Percentiles rank a stretch among this genome's conserved stretches.
Evolutionary conservation across 2,329 filamentous ascomycete species (phyloP).

Genomic region (Xylariaceae sp.): DNA sequence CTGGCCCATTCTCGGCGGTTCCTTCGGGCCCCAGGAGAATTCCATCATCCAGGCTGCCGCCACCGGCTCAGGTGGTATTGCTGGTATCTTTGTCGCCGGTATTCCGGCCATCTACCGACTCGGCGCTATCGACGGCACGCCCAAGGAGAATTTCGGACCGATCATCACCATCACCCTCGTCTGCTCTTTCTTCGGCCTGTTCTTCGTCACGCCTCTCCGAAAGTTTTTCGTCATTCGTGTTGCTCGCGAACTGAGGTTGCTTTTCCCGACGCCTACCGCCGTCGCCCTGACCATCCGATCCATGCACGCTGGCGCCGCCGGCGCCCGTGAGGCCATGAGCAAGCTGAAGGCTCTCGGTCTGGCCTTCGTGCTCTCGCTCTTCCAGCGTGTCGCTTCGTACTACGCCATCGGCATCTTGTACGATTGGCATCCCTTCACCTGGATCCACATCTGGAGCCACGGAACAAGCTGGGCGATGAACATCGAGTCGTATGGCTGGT

Average conservation of each 20-base stretch:
- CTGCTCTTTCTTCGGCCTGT: conserved; percentile 59
- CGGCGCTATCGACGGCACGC: conserved; percentile 39
- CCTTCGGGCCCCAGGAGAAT: conserved; percentile 54
- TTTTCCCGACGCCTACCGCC: conserved; percentile 55
- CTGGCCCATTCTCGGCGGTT: conserved; percentile 47
- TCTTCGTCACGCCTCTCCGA: conserved; percentile 57
- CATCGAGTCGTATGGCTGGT: conserved; percentile 55
- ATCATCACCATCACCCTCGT: conserved; percentile 57
- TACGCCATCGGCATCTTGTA: conserved; percentile 54
- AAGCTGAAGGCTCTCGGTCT: conserved; percentile 49
- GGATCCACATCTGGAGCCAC: conserved; percentile 50
- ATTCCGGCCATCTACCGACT: conserved; percentile 53
- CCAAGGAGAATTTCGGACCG: conserved; percentile 48
- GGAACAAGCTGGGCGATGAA: conserved; percentile 45
- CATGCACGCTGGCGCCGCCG: conserved; percentile 51
- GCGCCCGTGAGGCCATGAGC: conserved; percentile 44
- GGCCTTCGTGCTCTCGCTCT: conserved; percentile 43
- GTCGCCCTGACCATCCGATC: conserved; percentile 54
- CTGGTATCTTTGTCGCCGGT: conserved; percentile 49
- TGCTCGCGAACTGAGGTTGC: conserved; percentile 50
- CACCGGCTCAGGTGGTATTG: conserved; percentile 49
- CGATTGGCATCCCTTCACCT: conserved; percentile 50
- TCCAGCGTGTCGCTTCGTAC: conserved; percentile 49
- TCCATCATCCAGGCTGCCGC: conserved; percentile 51
- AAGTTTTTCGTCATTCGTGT: conserved; percentile 66